These are phyloP conservation scores for Fusarium tuaranense DNA, from an alignment of 2,329 filamentous ascomycete species.

Conservation along the genomic window DNA sequence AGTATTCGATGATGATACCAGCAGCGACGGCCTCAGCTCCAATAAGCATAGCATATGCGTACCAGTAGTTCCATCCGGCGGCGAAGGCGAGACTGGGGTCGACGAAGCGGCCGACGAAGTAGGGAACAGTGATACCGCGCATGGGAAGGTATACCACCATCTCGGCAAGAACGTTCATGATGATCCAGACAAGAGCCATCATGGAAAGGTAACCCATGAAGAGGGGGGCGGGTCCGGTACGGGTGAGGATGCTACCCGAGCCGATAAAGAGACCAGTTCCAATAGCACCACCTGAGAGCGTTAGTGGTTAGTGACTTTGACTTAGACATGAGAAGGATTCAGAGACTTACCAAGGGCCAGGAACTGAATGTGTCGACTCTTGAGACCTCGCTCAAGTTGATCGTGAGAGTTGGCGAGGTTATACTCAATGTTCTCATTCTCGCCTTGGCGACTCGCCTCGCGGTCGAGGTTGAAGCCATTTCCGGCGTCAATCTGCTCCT, in stretches of 20 bases:
- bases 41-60: constrained; percentile 69
- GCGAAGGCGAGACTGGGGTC: constrained; percentile 68
- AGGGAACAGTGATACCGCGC: constrained; percentile 67
- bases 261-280: constrained; percentile 72
- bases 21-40: constrained; percentile 70
- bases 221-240: constrained; percentile 20
- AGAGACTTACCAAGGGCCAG: constrained; percentile 46
- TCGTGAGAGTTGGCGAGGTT: constrained; percentile 53
- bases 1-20: constrained; percentile 70
- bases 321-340: rapidly evolving
- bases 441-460: constrained; percentile 40
- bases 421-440: constrained; percentile 46
- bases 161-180: constrained; percentile 57
- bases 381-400: constrained; percentile 67
- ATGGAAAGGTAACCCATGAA: constrained; percentile 29
- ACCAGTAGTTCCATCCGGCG: constrained; percentile 72
- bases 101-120: constrained; percentile 67
- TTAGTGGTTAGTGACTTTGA: not conserved
- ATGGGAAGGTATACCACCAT: constrained; percentile 67
- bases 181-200: constrained; percentile 17
- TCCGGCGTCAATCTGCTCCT: constrained; percentile 24
- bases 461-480: constrained; percentile 43
- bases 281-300: constrained; percentile 60
- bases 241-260: constrained; percentile 19
- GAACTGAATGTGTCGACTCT: constrained; percentile 72